Evolutionary conservation across 225 moss, liverwort and hornwort species (phyloP), one percentile per base, ranked within the genome.

Genomic region (Polytrichum commune): DNA sequence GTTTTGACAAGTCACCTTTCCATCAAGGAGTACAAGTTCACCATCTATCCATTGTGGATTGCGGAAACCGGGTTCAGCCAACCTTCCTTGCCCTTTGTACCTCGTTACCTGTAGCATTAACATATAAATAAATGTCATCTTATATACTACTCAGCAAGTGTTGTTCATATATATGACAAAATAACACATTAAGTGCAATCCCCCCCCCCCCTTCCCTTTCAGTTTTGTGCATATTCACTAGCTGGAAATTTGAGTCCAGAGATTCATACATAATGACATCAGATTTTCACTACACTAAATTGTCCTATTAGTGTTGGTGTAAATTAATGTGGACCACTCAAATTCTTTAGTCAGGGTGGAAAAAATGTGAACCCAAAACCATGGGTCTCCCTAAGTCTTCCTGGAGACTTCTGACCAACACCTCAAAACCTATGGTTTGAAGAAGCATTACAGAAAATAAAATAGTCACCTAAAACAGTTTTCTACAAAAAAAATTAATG

Each of bases 31-130:
- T 53, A 98, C 91, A 69, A 98, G 89, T 79, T 98, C 97, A 55
- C 97, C 97, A 55, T 98, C 94, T 77, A 98, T 93, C 97, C 97
- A 98, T 69, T 94, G 94, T 10, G 97, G 94, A 80, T 98, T 98
- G 62, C 97, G 94, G 72, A 98, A 98, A 71, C 97, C 97, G 73
- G 97, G 97, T 74, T 98, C 97, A 69, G 97, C 97, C 76, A 98
- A 73, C 76, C 94, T 94, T 71, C 97, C 97, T 85, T 98, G 97
- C 35, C 97, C 97, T 84, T 94, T 94, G 84, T 94, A 98, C 74
- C 97, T 91, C 70, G 94, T 91, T 67, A 89, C 88, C 96, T 96
- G 85, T 29, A 65, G 65, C 29, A 74, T 72, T 5, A 67, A 28
- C 27, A 68, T 27, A 55, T 67, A 69, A 69, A 3, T 16, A 46